Evolutionary conservation across 768 basidiomycete species (phyloP).

Genomic region (Ephemerocybe angulata): DNA sequence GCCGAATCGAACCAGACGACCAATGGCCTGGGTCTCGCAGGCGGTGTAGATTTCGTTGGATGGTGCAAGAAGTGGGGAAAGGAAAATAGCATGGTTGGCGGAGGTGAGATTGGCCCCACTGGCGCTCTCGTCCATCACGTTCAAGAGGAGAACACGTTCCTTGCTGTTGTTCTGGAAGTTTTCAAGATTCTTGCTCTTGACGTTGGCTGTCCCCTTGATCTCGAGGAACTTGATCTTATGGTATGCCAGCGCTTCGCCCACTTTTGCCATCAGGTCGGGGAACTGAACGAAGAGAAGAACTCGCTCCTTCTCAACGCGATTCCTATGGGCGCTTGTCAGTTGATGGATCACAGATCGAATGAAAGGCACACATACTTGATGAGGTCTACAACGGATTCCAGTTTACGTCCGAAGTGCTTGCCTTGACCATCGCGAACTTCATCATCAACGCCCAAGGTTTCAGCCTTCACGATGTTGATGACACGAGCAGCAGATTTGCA

Average conservation of each 20-base stretch:
- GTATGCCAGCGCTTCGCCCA: constrained; percentile 72
- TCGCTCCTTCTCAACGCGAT: constrained; percentile 69
- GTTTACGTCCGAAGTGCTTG: constrained; percentile 78
- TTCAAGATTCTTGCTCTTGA: constrained; percentile 79
- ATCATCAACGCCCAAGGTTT: constrained; percentile 78
- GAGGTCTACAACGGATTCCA: constrained; percentile 71
- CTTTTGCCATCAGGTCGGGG: constrained; percentile 88
- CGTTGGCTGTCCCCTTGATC: constrained; percentile 72
- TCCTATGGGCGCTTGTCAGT: constrained; percentile 38
- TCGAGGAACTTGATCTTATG: constrained; percentile 75
- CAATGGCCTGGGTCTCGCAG: constrained; percentile 78
- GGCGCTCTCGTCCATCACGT: constrained; percentile 94
- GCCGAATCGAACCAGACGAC: constrained; percentile 79
- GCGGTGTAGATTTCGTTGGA: constrained; percentile 83
- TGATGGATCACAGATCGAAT: background rate
- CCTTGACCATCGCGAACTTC: constrained; percentile 66
- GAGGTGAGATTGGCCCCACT: constrained; percentile 89
- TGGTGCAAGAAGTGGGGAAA: constrained; percentile 83
- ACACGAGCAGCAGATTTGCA: constrained; percentile 79
- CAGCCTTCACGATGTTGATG: constrained; percentile 79
- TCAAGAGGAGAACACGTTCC: constrained; percentile 80
- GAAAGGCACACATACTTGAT: constrained; percentile 54
- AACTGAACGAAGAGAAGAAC: constrained; percentile 96
- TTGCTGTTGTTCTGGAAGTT: constrained; percentile 79
- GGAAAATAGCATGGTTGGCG: constrained; percentile 93